Conservation (phyloP, 306 rosid genomes). For the Fragaria iinumae region DNA sequence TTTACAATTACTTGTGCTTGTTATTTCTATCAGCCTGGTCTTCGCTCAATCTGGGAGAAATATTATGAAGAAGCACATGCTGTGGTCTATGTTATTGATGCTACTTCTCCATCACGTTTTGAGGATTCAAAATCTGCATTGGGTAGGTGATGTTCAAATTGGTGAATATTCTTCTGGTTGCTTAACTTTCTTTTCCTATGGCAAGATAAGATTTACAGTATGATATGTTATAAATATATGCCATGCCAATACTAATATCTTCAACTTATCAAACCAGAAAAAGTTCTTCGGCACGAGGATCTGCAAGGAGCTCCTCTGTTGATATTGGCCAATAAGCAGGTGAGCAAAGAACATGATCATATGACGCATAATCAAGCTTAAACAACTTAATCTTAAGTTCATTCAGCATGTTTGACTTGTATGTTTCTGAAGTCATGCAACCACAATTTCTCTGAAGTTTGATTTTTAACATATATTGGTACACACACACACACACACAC, state of each 20-base stretch:
- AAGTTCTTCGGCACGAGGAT: conserved; percentile 95
- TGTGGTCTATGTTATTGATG: conserved; percentile 85
- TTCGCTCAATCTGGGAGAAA: conserved; percentile 98
- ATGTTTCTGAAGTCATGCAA: not conserved
- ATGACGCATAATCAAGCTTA: not conserved
- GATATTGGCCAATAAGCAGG: conserved; percentile 96
- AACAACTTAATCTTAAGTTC: not conserved
- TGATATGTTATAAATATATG: conserved; percentile 12
- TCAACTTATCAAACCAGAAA: conserved; percentile 57
- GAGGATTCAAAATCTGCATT: conserved; percentile 97
- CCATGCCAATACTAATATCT: conserved; percentile 25
- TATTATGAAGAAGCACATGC: conserved; percentile 98
- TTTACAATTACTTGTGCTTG: conserved; percentile 10
- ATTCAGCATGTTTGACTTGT: not conserved
- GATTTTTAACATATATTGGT: not conserved
- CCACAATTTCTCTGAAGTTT: not conserved
- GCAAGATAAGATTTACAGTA: conserved; percentile 15
- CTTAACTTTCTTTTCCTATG: conserved; percentile 15
- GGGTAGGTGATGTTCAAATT: conserved; percentile 57
- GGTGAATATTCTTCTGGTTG: conserved; percentile 19
- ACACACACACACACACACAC: no score
- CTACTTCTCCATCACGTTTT: conserved; percentile 76
- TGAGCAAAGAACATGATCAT: conserved; percentile 23
- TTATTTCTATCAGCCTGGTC: conserved; percentile 69
- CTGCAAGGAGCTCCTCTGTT: conserved; percentile 95